Evolutionary conservation across 2,329 filamentous ascomycete genomes (phyloP).

Genomic region (Ascochyta fabae): DNA sequence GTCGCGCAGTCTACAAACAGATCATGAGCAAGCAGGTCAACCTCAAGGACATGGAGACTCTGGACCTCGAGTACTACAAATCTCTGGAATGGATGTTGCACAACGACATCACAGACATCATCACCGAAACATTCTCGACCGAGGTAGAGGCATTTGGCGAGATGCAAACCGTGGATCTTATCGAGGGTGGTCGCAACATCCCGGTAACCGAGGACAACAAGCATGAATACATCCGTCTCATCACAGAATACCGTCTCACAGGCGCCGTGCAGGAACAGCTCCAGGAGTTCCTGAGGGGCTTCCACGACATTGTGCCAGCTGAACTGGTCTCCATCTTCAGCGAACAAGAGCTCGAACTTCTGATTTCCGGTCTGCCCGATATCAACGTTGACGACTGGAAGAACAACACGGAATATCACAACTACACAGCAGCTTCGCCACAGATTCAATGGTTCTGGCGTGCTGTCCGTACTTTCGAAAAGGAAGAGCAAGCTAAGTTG

Average conservation of each 20-base stretch:
- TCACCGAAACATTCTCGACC: constrained; percentile 93
- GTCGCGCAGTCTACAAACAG: constrained; percentile 96
- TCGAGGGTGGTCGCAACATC: constrained; percentile 87
- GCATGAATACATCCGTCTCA: constrained; percentile 92
- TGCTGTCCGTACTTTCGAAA: constrained; percentile 94
- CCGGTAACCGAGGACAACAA: constrained; percentile 98
- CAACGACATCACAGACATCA: constrained; percentile 97
- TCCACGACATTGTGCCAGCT: constrained; percentile 96
- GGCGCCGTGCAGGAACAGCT: constrained; percentile 94
- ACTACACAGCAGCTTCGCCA: constrained; percentile 90
- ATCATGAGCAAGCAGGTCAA: constrained; percentile 94
- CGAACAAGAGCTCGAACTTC: constrained; percentile 93
- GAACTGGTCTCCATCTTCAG: constrained; percentile 97
- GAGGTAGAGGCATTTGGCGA: constrained; percentile 95
- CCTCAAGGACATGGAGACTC: constrained; percentile 98
- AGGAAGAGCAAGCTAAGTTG: constrained; percentile 96
- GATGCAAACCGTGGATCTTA: constrained; percentile 83
- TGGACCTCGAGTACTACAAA: constrained; percentile 99
- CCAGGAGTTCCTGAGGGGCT: constrained; percentile 89
- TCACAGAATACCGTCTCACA: constrained; percentile 92
- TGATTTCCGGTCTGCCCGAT: constrained; percentile 96
- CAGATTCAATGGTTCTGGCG: constrained; percentile 99
- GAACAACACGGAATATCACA: constrained; percentile 98
- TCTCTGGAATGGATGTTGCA: constrained; percentile 98
- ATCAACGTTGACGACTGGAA: constrained; percentile 99